phyloP scores from a whole-genome alignment of 2,329 filamentous ascomycete genomes.

The Thelonectria rubi region DNA sequence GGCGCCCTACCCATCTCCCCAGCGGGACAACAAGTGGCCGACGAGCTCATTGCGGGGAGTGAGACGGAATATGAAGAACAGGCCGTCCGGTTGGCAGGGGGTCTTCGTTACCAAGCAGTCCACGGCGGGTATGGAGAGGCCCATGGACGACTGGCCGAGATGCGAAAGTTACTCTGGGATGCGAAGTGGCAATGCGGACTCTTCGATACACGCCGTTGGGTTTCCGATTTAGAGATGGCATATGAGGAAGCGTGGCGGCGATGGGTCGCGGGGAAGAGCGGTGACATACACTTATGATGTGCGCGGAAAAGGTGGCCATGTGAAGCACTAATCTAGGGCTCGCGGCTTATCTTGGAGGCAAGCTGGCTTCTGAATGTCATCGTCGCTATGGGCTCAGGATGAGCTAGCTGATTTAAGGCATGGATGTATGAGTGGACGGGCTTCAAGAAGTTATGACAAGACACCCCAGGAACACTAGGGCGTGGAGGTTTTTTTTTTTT shows the following conservation, averaged over 20 bases:
- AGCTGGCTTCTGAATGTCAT: background rate
- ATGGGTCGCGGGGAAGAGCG: conserved; percentile 88
- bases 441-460: background rate
- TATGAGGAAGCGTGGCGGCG: conserved; percentile 88
- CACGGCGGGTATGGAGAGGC: conserved; percentile 61
- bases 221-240: conserved; percentile 84
- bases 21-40: conserved; percentile 72
- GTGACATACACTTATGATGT: conserved; percentile 83
- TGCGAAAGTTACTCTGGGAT: conserved; percentile 84
- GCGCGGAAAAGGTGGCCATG: background rate
- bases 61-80: conserved; percentile 87
- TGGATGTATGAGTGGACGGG: background rate
- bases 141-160: conserved; percentile 76
- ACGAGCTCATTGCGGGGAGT: conserved; percentile 78
- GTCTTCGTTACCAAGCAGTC: conserved; percentile 65
- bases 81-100: conserved; percentile 73
- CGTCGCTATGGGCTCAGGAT: background rate
- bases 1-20: conserved; percentile 81
- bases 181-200: conserved; percentile 86
- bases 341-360: background rate
- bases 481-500: conserved; percentile 6
- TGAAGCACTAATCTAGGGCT: background rate
- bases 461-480: background rate
- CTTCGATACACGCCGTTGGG: conserved; percentile 93
- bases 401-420: background rate